Evolutionary conservation across 805 yeast species (phyloP).

Genomic region (Yarrowia sp.): DNA sequence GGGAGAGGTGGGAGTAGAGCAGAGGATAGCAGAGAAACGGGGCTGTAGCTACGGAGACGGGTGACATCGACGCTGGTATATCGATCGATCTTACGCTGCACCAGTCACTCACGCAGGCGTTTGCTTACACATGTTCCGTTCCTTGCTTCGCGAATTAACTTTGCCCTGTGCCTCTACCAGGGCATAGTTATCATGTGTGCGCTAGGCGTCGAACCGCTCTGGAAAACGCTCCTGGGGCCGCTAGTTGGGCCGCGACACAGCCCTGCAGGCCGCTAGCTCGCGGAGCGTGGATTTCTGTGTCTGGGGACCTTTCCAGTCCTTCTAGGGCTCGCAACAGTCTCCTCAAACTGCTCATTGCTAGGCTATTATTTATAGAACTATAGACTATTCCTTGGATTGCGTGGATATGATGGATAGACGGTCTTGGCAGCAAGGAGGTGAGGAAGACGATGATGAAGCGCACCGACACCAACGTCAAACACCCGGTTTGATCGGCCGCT

Average conservation of each 20-base stretch:
- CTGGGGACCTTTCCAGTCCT: no score
- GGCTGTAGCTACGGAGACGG: no score
- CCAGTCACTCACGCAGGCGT: background rate
- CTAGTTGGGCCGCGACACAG: background rate
- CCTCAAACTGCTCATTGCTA: background rate
- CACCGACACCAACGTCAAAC: background rate
- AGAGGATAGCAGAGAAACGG: no score
- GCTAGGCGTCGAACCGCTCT: background rate
- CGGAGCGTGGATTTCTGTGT: no score
- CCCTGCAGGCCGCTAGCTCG: background rate
- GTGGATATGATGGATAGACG: background rate
- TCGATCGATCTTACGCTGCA: no score
- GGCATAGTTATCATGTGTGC: slow-evolving; percentile 6
- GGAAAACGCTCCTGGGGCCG: background rate
- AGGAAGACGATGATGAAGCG: no score
- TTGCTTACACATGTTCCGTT: background rate
- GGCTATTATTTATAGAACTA: background rate
- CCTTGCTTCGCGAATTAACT: slow-evolving; percentile 3
- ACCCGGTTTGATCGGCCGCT: background rate
- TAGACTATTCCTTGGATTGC: background rate
- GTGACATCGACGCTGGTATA: no score
- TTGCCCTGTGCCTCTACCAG: slow-evolving; percentile 1
- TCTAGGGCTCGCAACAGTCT: no score
- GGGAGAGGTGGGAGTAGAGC: no score
- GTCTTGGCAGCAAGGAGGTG: background rate